Base-by-base conservation (phyloP, 2,329 filamentous ascomycete species). In the Aulographum hederae region DNA sequence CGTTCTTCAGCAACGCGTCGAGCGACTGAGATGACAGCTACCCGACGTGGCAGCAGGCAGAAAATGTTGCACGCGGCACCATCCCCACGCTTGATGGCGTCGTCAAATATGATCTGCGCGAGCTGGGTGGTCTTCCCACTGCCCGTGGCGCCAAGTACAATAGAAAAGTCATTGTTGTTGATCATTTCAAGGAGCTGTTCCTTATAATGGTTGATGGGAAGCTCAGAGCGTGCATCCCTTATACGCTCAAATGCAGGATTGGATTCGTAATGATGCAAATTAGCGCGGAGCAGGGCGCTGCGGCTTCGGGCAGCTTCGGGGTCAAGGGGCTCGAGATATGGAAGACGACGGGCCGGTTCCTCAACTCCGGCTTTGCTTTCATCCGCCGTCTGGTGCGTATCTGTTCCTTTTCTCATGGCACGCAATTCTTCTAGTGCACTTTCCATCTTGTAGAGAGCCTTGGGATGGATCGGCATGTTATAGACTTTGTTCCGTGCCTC, bases 71-170 rank as follows among this genome's bases (percentile, higher is more conserved):
- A 65, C 18, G 39, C 32, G 4, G 48, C 51, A 13, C 59, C 61
- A 10, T 37, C 32, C 2, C 51, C 53, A 4, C 39, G 35, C 5
- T 44, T 39, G 28, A 60, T 61, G 3, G 56, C 53, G 33, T 63
- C 43, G 12, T 66, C 60, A 2, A 67, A 43, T 17, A 67, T 36
- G n/a, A 67, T 60, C 37, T 66, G 63, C n/a, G 63, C 61, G 6
- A 66, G 51, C 43, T 67, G 63, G 4, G 60, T 63, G 30, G 45
- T 57, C 40, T 64, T 64, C 15, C 61, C 60, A 28, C 53, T 56
- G 3, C 58, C 60, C 25, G 58, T 60, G 18, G 56, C 53, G 13
- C 58, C 60, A 30, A 57, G 49, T 34, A 65, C 49, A 29, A 65
- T 57, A 38, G 52, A 58, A 40, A 57, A 60, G 1, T 45, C 41